phyloP scores from a whole-genome alignment of 1,284 basidiomycete genomes.

The Tilletiaria anomala region DNA sequence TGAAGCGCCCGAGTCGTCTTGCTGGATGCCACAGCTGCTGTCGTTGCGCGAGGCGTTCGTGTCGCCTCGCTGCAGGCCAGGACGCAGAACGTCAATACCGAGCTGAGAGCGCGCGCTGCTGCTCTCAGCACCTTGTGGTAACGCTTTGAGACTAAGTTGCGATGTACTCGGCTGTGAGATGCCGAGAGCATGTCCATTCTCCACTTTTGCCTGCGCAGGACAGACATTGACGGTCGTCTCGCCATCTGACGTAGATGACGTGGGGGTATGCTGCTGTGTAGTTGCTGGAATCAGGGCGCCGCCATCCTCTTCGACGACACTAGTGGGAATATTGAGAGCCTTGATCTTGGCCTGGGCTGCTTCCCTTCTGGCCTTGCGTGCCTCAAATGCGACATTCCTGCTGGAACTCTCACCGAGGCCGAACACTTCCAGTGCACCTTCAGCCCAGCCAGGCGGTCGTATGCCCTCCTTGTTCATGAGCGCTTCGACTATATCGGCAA shows the following conservation, averaged over 20 bases:
- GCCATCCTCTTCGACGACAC: slow-evolving; percentile 20
- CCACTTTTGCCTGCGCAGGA: not conserved
- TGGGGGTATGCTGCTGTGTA: not conserved
- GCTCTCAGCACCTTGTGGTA: slow-evolving; percentile 1
- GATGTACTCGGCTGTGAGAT: not conserved
- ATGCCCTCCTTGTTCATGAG: slow-evolving; percentile 31
- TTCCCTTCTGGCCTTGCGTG: slow-evolving; percentile 15
- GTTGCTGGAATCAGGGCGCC: slow-evolving; percentile 1
- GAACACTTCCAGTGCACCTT: slow-evolving; percentile 29
- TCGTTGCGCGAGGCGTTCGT: not conserved
- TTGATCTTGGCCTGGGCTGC: slow-evolving; percentile 5
- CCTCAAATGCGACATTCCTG: slow-evolving; percentile 26
- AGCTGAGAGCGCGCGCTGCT: slow-evolving; percentile 1
- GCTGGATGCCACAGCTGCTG: not conserved
- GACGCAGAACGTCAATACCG: not conserved
- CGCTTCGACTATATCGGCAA: slow-evolving; percentile 28
- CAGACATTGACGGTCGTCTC: slow-evolving; percentile 6
- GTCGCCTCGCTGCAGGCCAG: too few species aligned
- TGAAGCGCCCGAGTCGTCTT: slow-evolving; percentile 5
- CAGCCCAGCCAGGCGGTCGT: slow-evolving; percentile 27
- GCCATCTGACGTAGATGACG: slow-evolving; percentile 7
- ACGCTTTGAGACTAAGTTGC: not conserved
- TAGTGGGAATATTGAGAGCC: slow-evolving; percentile 15
- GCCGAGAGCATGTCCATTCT: slow-evolving; percentile 2
- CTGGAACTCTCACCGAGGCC: slow-evolving; percentile 24